Percentiles rank a stretch among this genome's conserved stretches.
phyloP scores from a whole-genome alignment of 805 yeast species.

The Vanderwaltozyma tropicalis region DNA sequence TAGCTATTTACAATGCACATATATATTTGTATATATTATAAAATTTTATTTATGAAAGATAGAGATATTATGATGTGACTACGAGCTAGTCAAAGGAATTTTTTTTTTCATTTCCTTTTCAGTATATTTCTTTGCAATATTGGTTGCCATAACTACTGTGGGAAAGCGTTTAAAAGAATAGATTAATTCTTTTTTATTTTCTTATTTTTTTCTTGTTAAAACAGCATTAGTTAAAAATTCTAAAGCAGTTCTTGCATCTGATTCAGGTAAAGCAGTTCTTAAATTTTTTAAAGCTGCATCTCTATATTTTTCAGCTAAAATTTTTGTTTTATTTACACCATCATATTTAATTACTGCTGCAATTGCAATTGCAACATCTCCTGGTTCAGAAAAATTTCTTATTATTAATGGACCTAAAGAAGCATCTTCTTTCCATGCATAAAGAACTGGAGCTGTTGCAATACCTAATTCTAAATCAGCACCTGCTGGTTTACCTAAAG shows the following conservation, averaged over 20 bases:
- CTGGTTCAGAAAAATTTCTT: conserved; percentile 68
- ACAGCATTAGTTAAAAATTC: conserved; percentile 76
- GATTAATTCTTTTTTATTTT: neutral
- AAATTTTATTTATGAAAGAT: no score
- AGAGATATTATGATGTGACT: no score
- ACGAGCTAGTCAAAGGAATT: no score
- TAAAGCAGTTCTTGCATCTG: conserved; percentile 81
- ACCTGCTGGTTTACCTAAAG: conserved; percentile 90
- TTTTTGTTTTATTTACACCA: conserved; percentile 69
- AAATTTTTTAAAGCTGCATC: conserved; percentile 63
- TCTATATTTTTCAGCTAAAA: conserved; percentile 71
- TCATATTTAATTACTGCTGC: conserved; percentile 56
- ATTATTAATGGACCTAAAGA: conserved; percentile 74
- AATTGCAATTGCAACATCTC: conserved; percentile 80
- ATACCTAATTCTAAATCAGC: conserved; percentile 89
- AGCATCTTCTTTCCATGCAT: conserved; percentile 86
- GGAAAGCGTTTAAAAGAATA: no score
- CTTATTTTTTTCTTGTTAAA: conserved; percentile 64
- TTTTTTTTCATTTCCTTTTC: no score
- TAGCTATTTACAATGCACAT: neutral
- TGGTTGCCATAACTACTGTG: no score
- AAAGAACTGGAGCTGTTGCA: conserved; percentile 93
- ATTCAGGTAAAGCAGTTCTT: conserved; percentile 60
- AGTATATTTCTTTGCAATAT: neutral
- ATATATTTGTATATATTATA: no score